Conservation (phyloP, 1,139 yeast genomes). For the Debaryomyces coudertii region DNA sequence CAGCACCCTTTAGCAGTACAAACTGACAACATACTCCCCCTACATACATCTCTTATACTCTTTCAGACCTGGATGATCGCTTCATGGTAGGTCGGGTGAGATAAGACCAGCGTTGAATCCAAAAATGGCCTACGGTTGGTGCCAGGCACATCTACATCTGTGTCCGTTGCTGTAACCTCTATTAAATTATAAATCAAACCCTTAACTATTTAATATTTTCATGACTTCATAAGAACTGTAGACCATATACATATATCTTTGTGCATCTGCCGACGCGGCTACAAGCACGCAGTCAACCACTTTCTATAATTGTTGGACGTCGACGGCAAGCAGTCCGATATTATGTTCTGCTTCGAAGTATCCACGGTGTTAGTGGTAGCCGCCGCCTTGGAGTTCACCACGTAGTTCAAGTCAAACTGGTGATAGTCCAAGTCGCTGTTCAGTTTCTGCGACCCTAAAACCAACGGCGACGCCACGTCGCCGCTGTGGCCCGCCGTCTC, state of each 20-base stretch:
- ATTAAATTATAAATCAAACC: slow-evolving; percentile 3
- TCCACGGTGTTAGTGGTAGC: slow-evolving; percentile 14
- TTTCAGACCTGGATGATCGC: too few relatives aligned
- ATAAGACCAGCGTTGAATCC: too few relatives aligned
- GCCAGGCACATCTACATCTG: too few relatives aligned
- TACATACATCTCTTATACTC: too few relatives aligned
- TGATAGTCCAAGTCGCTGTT: slow-evolving; percentile 29
- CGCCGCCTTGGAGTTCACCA: slow-evolving; percentile 27
- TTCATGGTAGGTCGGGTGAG: too few relatives aligned
- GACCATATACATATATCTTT: not conserved
- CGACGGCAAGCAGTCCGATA: slow-evolving; percentile 27
- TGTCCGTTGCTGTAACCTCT: not conserved
- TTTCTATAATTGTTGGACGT: slow-evolving; percentile 48
- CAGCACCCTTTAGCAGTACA: too few relatives aligned
- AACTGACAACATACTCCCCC: too few relatives aligned
- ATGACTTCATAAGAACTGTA: slow-evolving; percentile 8
- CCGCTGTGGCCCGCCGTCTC: slow-evolving; percentile 19
- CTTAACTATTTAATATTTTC: slow-evolving; percentile 2
- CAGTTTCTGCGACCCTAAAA: slow-evolving; percentile 17
- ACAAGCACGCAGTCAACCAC: slow-evolving; percentile 44
- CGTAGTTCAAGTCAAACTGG: slow-evolving; percentile 37
- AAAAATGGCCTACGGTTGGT: not conserved
- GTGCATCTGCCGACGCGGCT: slow-evolving; percentile 3
- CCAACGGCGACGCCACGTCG: slow-evolving; percentile 24
- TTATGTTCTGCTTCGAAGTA: slow-evolving; percentile 10